Conservation (phyloP, 257 asterid species). For the Apocynum venetum region DNA sequence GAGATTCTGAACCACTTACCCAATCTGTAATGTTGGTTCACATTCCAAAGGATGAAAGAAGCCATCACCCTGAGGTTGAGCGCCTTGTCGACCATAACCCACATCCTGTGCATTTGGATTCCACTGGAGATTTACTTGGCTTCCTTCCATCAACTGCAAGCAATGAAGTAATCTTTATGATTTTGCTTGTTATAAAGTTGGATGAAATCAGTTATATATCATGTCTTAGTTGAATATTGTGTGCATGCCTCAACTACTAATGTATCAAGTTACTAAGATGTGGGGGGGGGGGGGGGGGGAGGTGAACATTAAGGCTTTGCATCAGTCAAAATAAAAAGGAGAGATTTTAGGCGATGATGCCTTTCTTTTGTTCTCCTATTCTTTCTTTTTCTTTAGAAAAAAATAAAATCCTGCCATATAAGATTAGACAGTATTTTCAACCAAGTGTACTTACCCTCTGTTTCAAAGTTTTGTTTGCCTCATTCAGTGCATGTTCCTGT, state of each 20-base stretch:
- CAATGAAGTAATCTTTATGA: not conserved
- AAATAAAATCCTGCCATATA: not conserved
- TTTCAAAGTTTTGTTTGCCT: constrained; percentile 81
- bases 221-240: not conserved
- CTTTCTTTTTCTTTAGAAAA: not conserved
- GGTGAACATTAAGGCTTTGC: not conserved
- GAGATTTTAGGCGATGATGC: not conserved
- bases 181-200: not conserved
- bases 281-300: not conserved
- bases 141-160: constrained; percentile 75
- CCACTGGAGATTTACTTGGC: constrained; percentile 77
- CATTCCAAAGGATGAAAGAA: constrained; percentile 83
- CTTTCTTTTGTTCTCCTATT: not conserved
- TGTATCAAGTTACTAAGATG: not conserved
- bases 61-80: constrained; percentile 58
- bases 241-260: not conserved
- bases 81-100: constrained; percentile 56
- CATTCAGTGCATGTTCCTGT: constrained; percentile 91
- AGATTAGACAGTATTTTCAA: not conserved
- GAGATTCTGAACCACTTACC: constrained; percentile 33
- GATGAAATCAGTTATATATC: not conserved
- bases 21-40: constrained; percentile 93
- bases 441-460: constrained; percentile 59
- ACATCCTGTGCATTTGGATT: constrained; percentile 64
- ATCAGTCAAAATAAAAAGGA: not conserved